These are phyloP conservation scores for Diophrys appendiculata DNA, from an alignment of 73 alveolate genomes.

Conservation along the genomic window DNA sequence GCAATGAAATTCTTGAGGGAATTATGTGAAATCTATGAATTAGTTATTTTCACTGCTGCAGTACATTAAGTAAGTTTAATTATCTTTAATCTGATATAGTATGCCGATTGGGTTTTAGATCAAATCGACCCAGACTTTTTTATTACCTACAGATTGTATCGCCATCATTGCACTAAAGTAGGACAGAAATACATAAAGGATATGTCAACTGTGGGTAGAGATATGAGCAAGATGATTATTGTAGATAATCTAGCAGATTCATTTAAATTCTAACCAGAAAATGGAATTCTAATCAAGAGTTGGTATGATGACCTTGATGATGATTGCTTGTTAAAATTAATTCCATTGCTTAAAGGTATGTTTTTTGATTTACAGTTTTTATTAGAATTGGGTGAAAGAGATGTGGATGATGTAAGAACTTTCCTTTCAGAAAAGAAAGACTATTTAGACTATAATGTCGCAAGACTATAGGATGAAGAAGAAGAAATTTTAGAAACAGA, in stretches of 20 bases:
- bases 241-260: slow-evolving; percentile 83
- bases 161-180: slow-evolving; percentile 64
- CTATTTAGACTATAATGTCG: not conserved
- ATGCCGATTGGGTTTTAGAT: slow-evolving; percentile 93
- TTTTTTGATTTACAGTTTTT: not conserved
- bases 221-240: slow-evolving; percentile 54
- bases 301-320: slow-evolving; percentile 63
- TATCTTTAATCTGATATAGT: too few species aligned
- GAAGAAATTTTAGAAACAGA: too few species aligned
- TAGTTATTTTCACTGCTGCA: slow-evolving; percentile 65
- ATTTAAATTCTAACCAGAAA: slow-evolving; percentile 77
- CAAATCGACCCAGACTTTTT: slow-evolving; percentile 77
- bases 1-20: slow-evolving; percentile 32
- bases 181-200: slow-evolving; percentile 52
- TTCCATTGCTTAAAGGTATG: slow-evolving; percentile 56
- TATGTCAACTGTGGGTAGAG: slow-evolving; percentile 54
- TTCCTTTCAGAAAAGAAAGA: not conserved
- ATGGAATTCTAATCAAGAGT: slow-evolving; percentile 76
- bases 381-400: not conserved
- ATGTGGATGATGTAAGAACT: not conserved
- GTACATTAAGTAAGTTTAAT: too few species aligned
- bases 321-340: slow-evolving; percentile 47
- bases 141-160: slow-evolving; percentile 79
- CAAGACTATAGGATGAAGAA: not conserved
- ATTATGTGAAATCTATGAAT: slow-evolving; percentile 31